These are phyloP conservation scores for Pogostemon cablin DNA, from an alignment of 257 asterid genomes.

Conservation along the genomic window DNA sequence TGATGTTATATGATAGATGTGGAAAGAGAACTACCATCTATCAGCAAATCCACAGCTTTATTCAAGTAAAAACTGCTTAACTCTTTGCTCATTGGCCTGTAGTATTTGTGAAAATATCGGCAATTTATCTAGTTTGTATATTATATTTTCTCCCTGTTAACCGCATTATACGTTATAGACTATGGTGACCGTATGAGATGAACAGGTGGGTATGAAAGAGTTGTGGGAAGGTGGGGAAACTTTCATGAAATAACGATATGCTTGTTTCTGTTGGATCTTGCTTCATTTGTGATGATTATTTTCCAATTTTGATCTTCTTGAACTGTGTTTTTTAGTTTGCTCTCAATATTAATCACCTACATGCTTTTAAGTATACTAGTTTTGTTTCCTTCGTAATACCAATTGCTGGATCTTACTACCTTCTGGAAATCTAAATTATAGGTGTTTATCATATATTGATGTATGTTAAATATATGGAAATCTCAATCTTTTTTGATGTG, in stretches of 20 bases:
- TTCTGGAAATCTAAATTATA: constrained; percentile 5
- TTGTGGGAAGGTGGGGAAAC: not conserved
- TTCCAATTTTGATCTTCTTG: constrained; percentile 21
- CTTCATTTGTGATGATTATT: constrained; percentile 7
- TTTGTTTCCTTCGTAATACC: constrained; percentile 2
- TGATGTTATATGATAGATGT: constrained; percentile 4
- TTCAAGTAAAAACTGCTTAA: constrained; percentile 1
- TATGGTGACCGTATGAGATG: constrained; percentile 10
- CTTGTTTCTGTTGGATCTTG: not conserved
- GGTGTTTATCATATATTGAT: not conserved
- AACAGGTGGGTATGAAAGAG: constrained; percentile 8
- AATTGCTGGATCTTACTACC: constrained; percentile 17
- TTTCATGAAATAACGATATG: constrained; percentile 8
- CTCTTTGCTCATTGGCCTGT: constrained; percentile 23
- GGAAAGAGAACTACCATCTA: not conserved
- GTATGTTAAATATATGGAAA: constrained; percentile 13
- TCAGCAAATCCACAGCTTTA: not conserved
- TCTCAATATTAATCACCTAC: too few species aligned
- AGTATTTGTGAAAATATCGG: constrained; percentile 6
- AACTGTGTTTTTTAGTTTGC: not conserved
- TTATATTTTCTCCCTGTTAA: constrained; percentile 1
- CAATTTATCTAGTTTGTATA: constrained; percentile 3
- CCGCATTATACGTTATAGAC: constrained; percentile 1
- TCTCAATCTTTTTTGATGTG: constrained; percentile 15
- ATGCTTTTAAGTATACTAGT: not conserved